Evolutionary conservation across 352 stramenopile species (phyloP), one percentile per base, ranked within the genome.

Genomic region (Phytophthora sojae): DNA sequence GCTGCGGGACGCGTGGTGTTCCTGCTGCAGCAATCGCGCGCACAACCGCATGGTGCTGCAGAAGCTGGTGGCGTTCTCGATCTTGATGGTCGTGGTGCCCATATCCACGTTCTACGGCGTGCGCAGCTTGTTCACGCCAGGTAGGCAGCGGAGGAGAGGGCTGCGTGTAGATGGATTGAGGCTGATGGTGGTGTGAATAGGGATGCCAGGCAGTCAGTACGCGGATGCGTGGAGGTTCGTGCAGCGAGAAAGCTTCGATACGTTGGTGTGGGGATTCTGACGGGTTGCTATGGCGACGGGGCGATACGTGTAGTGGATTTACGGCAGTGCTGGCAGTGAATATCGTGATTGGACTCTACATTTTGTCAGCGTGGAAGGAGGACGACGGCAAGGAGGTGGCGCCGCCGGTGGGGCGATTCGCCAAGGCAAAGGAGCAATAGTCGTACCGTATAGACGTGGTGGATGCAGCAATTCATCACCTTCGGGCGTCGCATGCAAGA

Each of bases 341-440:
- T 61, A 71, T 94, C 42, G 83, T 94, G 19, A 92, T 94, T 59
- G 80, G 85, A 6, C 64, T 92, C 2, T 96, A 96, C 60, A 82
- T 96, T 69, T 56, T 93, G 44, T 93, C 83, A 35, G 86, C 86
- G 6, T 92, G 83, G 76, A 73, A 76, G 49, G 86, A 93, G 37
- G 76, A 92, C 32, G 79, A 88, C 54, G 76, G 76, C 63, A 82
- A 83, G 45, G 81, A 86, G 55, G 69, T 74, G 17, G 75, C 68
- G n/a, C 84, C 81, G 17, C 73, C 81, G 3, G 84, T 94, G 3
- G 86, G 84, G 12, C 76, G 86, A 5, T 92, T 91, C 58, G 75
- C 75, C 11, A 88, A 79, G 57, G 26, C 58, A 42, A 87, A 93
- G 70, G 59, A 85, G 61, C 63, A 86, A 77, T 82, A 85, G 53